phyloP scores from a whole-genome alignment of 768 basidiomycete species.

The Lepiota venenata region DNA sequence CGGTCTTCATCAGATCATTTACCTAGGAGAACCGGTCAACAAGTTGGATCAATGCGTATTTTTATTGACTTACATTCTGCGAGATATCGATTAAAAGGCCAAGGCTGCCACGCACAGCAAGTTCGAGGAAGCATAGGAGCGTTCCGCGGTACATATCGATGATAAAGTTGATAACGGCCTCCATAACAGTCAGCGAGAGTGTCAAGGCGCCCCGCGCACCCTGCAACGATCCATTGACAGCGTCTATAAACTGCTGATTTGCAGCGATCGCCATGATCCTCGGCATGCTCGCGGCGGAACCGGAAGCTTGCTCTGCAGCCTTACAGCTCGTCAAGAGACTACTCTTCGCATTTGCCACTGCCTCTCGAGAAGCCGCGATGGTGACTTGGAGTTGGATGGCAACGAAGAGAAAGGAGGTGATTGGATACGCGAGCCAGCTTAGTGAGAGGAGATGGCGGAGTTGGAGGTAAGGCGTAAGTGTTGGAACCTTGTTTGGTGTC shows the following conservation, averaged over 20 bases:
- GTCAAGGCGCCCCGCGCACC: slow-evolving; percentile 73
- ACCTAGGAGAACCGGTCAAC: slow-evolving; percentile 43
- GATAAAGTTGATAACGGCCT: slow-evolving; percentile 87
- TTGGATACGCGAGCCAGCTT: slow-evolving; percentile 88
- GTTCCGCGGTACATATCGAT: slow-evolving; percentile 92
- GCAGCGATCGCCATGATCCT: slow-evolving; percentile 84
- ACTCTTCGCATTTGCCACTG: slow-evolving; percentile 65
- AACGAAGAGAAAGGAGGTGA: slow-evolving; percentile 85
- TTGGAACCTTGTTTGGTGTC: slow-evolving; percentile 38
- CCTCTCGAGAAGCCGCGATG: slow-evolving; percentile 61
- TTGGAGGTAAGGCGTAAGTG: slow-evolving; percentile 78
- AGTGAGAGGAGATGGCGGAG: slow-evolving; percentile 83
- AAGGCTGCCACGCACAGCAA: slow-evolving; percentile 80
- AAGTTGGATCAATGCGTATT: not conserved
- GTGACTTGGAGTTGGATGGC: slow-evolving; percentile 81
- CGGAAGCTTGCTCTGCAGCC: slow-evolving; percentile 82
- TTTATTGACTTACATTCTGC: slow-evolving; percentile 57
- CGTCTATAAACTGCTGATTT: slow-evolving; percentile 74
- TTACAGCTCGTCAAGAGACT: slow-evolving; percentile 81
- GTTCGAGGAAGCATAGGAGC: slow-evolving; percentile 89
- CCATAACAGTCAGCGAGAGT: slow-evolving; percentile 77
- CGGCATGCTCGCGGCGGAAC: slow-evolving; percentile 81
- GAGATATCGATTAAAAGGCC: slow-evolving; percentile 80
- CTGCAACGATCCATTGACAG: slow-evolving; percentile 76
- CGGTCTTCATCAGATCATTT: slow-evolving; percentile 59